These are phyloP conservation scores for Takashimella tepidaria DNA, from an alignment of 1,284 basidiomycete genomes.

Conservation along the genomic window DNA sequence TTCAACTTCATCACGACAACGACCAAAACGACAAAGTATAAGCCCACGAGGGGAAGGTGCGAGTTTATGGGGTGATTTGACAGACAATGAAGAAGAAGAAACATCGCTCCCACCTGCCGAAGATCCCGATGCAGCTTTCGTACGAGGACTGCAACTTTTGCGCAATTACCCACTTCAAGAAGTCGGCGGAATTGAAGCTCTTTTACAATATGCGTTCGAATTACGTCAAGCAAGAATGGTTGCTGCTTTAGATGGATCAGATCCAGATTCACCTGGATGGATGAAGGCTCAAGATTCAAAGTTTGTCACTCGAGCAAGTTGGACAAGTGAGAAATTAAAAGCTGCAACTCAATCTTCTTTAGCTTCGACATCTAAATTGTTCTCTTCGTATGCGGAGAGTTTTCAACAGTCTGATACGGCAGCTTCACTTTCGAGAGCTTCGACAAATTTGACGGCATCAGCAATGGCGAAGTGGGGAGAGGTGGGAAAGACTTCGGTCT, in stretches of 20 bases:
- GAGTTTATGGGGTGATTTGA: constrained; percentile 11
- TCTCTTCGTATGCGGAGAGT: constrained; percentile 15
- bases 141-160: constrained; percentile 27
- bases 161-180: constrained; percentile 25
- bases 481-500: background rate
- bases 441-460: constrained; percentile 19
- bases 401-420: constrained; percentile 23
- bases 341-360: constrained; percentile 6
- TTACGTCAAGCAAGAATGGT: constrained; percentile 26
- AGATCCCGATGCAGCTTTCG: constrained; percentile 24
- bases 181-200: constrained; percentile 25
- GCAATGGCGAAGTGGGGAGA: constrained; percentile 19
- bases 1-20: background rate
- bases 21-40: background rate
- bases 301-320: constrained; percentile 2
- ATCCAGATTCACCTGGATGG: constrained; percentile 22
- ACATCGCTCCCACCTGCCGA: constrained; percentile 5
- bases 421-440: constrained; percentile 20
- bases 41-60: constrained; percentile 3
- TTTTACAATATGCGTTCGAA: constrained; percentile 30
- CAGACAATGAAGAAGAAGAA: background rate
- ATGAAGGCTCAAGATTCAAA: constrained; percentile 8
- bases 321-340: constrained; percentile 13
- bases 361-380: constrained; percentile 10
- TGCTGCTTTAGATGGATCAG: constrained; percentile 19